Conservation (phyloP, 352 stramenopile genomes). For the Globisporangium lucens region DNA sequence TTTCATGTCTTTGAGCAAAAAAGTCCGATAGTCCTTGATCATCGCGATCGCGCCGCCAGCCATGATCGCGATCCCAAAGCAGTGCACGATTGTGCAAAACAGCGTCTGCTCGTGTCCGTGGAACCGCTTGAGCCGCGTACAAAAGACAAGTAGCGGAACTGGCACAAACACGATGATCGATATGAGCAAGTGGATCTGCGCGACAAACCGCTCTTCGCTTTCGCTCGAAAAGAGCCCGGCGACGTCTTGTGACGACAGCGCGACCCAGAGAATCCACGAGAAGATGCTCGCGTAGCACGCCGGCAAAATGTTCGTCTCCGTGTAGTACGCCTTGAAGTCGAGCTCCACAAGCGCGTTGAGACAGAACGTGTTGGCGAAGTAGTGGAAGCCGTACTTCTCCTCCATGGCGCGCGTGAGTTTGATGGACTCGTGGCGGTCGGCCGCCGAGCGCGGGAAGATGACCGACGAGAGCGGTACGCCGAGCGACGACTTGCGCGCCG, state of each 20-base stretch:
- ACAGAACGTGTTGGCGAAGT: conserved; percentile 73
- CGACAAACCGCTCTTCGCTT: conserved; percentile 26
- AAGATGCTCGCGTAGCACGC: conserved; percentile 60
- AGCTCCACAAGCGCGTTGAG: conserved; percentile 51
- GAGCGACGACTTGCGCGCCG: conserved; percentile 47
- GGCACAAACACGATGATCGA: conserved; percentile 56
- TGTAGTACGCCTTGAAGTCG: conserved; percentile 82
- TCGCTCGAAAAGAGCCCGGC: conserved; percentile 40
- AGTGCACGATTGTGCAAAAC: conserved; percentile 65
- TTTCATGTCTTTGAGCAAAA: conserved; percentile 53
- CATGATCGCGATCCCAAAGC: conserved; percentile 55
- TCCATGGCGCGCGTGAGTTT: conserved; percentile 65
- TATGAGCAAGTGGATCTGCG: conserved; percentile 35
- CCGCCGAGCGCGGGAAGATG: conserved; percentile 69
- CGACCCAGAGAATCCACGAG: conserved; percentile 56
- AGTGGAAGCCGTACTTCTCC: conserved; percentile 84
- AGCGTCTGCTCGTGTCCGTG: conserved; percentile 54
- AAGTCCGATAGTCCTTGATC: conserved; percentile 36
- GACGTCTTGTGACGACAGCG: conserved; percentile 39
- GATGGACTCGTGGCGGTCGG: conserved; percentile 62
- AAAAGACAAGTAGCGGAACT: conserved; percentile 51
- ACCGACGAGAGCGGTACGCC: conserved; percentile 62
- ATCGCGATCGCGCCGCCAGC: conserved; percentile 42
- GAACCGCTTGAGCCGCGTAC: conserved; percentile 51
- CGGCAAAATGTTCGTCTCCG: conserved; percentile 59